Percentiles rank a stretch among this genome's conserved stretches.
Conservation (phyloP, 2,329 filamentous ascomycete genomes). For the Sphaerostilbella broomeana region DNA sequence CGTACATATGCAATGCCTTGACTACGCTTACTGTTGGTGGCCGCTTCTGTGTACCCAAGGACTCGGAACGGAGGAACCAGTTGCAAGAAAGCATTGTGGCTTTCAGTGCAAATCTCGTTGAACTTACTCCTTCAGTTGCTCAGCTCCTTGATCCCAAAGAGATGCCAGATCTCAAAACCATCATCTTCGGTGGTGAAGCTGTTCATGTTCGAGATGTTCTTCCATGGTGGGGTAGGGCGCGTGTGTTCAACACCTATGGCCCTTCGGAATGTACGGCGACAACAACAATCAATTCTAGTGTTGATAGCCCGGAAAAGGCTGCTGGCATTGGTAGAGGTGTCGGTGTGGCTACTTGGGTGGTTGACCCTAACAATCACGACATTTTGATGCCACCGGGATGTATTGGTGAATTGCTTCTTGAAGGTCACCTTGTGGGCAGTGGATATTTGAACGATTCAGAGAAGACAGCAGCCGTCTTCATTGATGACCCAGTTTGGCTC, state of each 20-base stretch:
- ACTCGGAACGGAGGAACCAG: slow-evolving; percentile 13
- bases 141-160: slow-evolving; percentile 12
- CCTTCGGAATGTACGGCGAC: slow-evolving; percentile 16
- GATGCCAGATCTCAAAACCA: slow-evolving; percentile 7
- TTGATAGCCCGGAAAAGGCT: neutral
- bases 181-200: slow-evolving; percentile 16
- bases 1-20: slow-evolving; percentile 11
- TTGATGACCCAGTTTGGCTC: slow-evolving; percentile 33
- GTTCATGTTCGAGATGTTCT: slow-evolving; percentile 4
- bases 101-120: slow-evolving; percentile 2
- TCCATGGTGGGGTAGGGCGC: slow-evolving; percentile 8
- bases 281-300: slow-evolving; percentile 4
- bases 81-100: slow-evolving; percentile 8
- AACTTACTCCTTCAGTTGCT: slow-evolving; percentile 14
- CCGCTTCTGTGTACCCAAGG: slow-evolving; percentile 18
- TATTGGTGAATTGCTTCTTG: slow-evolving; percentile 32
- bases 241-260: slow-evolving; percentile 16
- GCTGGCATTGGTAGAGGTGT: neutral
- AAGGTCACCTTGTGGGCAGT: slow-evolving; percentile 39
- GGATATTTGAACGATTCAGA: slow-evolving; percentile 42
- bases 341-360: neutral
- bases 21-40: slow-evolving; percentile 13
- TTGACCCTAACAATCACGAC: slow-evolving; percentile 8
- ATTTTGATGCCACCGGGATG: slow-evolving; percentile 24
- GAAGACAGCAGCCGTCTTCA: slow-evolving; percentile 38